Conservation (phyloP, 2,329 filamentous ascomycete species). For the Neurospora sp. region DNA sequence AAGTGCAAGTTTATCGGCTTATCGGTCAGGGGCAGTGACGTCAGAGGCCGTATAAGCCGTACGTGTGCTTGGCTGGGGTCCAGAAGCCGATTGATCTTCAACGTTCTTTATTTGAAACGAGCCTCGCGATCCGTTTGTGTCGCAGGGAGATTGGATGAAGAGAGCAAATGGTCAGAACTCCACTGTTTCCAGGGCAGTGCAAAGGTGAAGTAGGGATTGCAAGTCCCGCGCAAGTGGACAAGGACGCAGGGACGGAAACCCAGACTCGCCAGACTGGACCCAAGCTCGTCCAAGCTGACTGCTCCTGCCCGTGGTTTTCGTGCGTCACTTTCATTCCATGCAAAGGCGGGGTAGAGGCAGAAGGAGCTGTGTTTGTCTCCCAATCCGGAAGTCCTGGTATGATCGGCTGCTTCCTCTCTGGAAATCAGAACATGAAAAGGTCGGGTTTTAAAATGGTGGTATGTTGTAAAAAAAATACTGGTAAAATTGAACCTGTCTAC, state of each 20-base stretch:
- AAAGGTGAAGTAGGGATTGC: background rate
- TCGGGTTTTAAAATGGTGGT: background rate
- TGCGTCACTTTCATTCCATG: background rate
- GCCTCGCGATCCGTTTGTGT: background rate
- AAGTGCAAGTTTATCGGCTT: background rate
- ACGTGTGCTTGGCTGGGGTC: background rate
- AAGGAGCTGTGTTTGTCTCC: background rate
- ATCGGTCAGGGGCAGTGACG: background rate
- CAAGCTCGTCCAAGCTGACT: background rate
- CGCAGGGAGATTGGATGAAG: background rate
- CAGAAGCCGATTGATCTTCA: background rate
- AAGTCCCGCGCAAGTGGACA: background rate
- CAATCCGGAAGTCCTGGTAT: background rate
- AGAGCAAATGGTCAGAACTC: background rate
- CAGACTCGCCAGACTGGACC: background rate
- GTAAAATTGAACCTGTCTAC: background rate
- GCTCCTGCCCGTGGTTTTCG: background rate
- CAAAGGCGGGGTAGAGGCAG: background rate
- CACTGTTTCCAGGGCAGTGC: background rate
- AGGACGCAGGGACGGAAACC: background rate
- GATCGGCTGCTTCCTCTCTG: background rate
- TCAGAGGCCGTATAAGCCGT: background rate
- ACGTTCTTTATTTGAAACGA: background rate
- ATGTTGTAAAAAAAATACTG: background rate
- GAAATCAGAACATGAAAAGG: background rate